Evolutionary conservation across 768 basidiomycete species (phyloP).

Genomic region (Panus rudis): DNA sequence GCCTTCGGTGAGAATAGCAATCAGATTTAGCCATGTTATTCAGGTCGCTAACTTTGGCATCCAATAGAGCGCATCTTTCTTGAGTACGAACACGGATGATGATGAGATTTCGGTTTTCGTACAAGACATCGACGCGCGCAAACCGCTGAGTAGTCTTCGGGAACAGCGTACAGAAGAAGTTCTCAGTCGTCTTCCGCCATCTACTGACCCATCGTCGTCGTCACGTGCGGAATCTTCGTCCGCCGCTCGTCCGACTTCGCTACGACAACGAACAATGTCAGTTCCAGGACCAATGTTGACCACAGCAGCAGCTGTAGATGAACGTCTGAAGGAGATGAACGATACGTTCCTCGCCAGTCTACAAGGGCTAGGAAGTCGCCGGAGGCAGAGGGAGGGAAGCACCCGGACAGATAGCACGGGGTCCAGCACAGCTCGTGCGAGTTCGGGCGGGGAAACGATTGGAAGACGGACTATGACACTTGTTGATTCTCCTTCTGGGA

Average conservation of each 20-base stretch:
- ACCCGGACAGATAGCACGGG: constrained; percentile 14
- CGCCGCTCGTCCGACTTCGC: constrained; percentile 9
- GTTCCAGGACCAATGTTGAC: constrained; percentile 50
- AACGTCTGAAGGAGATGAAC: constrained; percentile 57
- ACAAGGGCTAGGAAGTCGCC: constrained; percentile 41
- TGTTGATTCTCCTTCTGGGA: background rate
- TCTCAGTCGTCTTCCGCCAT: background rate
- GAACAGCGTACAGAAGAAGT: constrained; percentile 10
- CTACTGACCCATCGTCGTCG: too few species aligned
- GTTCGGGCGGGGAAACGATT: constrained; percentile 8
- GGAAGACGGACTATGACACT: constrained; percentile 8
- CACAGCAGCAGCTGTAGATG: constrained; percentile 60
- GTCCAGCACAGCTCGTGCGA: constrained; percentile 13
- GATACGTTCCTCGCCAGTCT: constrained; percentile 59
- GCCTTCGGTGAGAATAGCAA: constrained; percentile 12
- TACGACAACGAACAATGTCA: constrained; percentile 18
- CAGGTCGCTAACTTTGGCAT: background rate
- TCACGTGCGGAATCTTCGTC: constrained; percentile 12
- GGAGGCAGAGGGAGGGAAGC: constrained; percentile 21
- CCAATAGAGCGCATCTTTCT: constrained; percentile 34
- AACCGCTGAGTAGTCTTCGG: constrained; percentile 38
- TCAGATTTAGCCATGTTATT: background rate
- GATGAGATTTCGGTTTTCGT: constrained; percentile 76
- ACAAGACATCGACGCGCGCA: constrained; percentile 66
- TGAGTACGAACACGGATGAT: constrained; percentile 52